Base-by-base conservation (phyloP, 1,284 basidiomycete genomes). In the Pseudozyma sp. region DNA sequence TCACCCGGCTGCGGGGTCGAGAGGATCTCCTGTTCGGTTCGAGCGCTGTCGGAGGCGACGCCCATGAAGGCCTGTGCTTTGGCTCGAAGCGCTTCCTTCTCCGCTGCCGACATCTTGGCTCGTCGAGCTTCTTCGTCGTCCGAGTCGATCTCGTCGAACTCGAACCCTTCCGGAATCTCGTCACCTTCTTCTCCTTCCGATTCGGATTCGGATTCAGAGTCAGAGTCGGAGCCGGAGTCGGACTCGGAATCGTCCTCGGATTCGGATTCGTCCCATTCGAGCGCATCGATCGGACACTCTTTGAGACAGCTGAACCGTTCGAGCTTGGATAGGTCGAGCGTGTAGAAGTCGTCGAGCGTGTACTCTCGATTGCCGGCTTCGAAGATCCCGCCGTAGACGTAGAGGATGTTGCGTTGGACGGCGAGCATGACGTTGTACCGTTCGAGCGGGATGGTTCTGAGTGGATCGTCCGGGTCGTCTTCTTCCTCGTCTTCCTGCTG, bases 341-440 rank as follows among this genome's bases (percentile, higher is more conserved):
- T 82, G 72, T 84, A 80, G 42, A 84, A 84, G 40, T 83, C 81
- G 60, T 84, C 82, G 16, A 84, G 44, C 5, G 82, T 84, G 52
- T 83, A 84, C 42, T 84, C 82, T 34, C 82, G 78, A 40, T 81
- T 72, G 51, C 64, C 78, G 11, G 71, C 72, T 59, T 84, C 82
- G 19, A 75, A 82, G 57, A 84, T 84, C 6, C 82, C 82, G 31
- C 82, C 82, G 49, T 81, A 84, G 31, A 78, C 66, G 56, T 75
- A 83, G 47, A 82, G 65, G 6, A 91, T 94, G 83, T 95, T 96
- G 35, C 90, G 89, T 51, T 94, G 87, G 3, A 96, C 90, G 0
- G 93, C 91, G 9, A 96, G 87, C 93, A 97, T 96, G 3, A 92
- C 89, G 76, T 97, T 97, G 85, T 95, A 97, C n/a, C 94, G 88